phyloP scores from a whole-genome alignment of 495 filamentous ascomycete genomes.

The Tuber indicum region DNA sequence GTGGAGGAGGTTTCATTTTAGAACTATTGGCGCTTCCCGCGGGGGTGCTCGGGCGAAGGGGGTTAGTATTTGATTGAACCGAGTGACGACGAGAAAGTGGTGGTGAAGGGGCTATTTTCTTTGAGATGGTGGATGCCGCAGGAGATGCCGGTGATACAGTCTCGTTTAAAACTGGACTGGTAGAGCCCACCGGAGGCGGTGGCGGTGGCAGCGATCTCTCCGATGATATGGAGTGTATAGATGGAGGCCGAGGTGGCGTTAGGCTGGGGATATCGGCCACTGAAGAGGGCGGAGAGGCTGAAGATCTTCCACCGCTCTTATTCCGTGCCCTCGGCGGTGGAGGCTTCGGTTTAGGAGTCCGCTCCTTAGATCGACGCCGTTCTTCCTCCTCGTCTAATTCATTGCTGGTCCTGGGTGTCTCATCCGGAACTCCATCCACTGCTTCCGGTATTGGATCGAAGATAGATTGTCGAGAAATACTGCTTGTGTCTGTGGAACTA shows the following conservation, averaged over 20 bases:
- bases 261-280: slow-evolving; percentile 1
- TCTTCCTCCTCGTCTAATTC: slow-evolving; percentile 18
- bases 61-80: slow-evolving; percentile 15
- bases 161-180: slow-evolving; percentile 5
- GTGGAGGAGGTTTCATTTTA: slow-evolving; percentile 29
- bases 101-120: slow-evolving; percentile 21
- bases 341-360: slow-evolving; percentile 8
- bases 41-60: neutral
- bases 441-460: slow-evolving; percentile 36
- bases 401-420: slow-evolving; percentile 27
- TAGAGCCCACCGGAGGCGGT: slow-evolving; percentile 7
- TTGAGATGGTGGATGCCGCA: slow-evolving; percentile 15
- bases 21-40: neutral
- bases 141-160: slow-evolving; percentile 23
- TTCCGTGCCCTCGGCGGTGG: slow-evolving; percentile 14
- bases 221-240: slow-evolving; percentile 1
- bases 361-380: neutral
- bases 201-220: slow-evolving; percentile 14
- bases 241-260: slow-evolving; percentile 8
- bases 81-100: slow-evolving; percentile 27
- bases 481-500: slow-evolving; percentile 18
- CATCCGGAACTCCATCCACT: neutral
- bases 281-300: slow-evolving; percentile 13
- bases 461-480: slow-evolving; percentile 30
- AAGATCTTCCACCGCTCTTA: slow-evolving; percentile 3